Percentiles rank a stretch among this genome's conserved stretches.
These are phyloP conservation scores for Chlorella vulgaris DNA, from an alignment of 139 green algal species.

Conservation along the genomic window DNA sequence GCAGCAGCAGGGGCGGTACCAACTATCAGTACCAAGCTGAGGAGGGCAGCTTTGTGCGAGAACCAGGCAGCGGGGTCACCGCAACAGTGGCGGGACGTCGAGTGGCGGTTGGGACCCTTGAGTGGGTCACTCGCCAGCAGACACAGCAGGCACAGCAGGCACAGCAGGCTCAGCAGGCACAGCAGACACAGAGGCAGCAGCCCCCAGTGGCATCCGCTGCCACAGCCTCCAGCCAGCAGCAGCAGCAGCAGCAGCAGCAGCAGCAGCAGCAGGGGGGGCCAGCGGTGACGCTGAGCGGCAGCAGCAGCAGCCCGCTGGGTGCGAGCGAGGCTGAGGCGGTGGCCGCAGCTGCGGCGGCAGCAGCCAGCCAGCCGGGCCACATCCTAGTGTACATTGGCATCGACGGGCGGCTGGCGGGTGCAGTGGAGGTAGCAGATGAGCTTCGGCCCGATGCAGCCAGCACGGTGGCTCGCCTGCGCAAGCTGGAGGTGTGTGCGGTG, in stretches of 20 bases:
- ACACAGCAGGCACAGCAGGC: constrained; percentile 6
- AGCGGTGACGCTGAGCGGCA: not conserved
- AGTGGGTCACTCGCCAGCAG: constrained; percentile 63
- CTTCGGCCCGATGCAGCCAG: constrained; percentile 63
- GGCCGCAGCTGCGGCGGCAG: not conserved
- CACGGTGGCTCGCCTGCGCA: constrained; percentile 40
- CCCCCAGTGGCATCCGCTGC: not conserved
- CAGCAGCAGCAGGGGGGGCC: not conserved
- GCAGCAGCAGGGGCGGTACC: not conserved
- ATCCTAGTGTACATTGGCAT: constrained; percentile 75
- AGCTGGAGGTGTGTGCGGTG: constrained; percentile 56
- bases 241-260: not conserved
- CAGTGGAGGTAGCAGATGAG: constrained; percentile 67
- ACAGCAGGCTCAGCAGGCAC: too few species aligned
- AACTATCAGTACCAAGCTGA: constrained; percentile 19
- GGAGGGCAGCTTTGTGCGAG: constrained; percentile 76
- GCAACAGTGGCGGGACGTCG: constrained; percentile 60
- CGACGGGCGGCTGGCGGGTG: constrained; percentile 57
- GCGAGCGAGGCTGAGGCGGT: not conserved
- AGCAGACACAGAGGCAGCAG: not conserved
- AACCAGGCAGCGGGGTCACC: constrained; percentile 76
- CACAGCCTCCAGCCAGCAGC: not conserved
- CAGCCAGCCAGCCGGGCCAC: constrained; percentile 39
- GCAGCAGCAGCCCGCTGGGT: not conserved
- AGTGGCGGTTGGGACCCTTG: constrained; percentile 79